Evolutionary conservation across 176 grass and related monocot genomes (phyloP), one percentile per base, ranked within the genome.

Genomic region (Thalia dealbata): DNA sequence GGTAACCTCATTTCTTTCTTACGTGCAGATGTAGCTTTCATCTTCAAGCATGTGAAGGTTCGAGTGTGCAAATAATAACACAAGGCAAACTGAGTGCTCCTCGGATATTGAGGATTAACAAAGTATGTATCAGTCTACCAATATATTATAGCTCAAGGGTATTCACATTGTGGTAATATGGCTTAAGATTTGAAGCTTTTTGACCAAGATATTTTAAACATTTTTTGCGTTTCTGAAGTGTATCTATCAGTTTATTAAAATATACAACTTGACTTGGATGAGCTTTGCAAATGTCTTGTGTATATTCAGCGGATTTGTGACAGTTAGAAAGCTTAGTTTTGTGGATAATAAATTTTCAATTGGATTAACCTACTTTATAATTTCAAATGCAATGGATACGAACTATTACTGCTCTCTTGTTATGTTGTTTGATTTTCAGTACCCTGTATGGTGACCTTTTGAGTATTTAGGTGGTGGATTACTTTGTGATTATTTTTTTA

Each of bases 61-160:
- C 95, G 23, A 85, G 77, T 79, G 80, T 91, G 52, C 90, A 84
- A 21, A 86, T 83, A 48, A 80, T 91, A 61, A 91, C 90, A 75
- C 90, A 99, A 80, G 95, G 90, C 21, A 99, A 99, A 82, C 84
- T 93, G 52, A 91, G 85, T 84, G 95, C 95, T 73, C 90, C 90
- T 22, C 85, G 90, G 52, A 99, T 99, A 82, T 75, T 99, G 79
- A 81, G 95, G 69, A 88, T 99, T 72, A 83, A 88, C 75, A 99
- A 99, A 86, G 95, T 96, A 90, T 90, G 78, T 73, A 80, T n/a
- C 32, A 38, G 32, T 38, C 4, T 38, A 38, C 32, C 45, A 10
- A 48, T 48, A 48, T 48, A 48, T 13, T 48, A 48, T 48, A 8
- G 5, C 6, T 8, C 11, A 48, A 48, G 11, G 42, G 11, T 48